Percentiles rank a stretch among this genome's conserved stretches.
Conservation (phyloP, 208 protist genomes). For the Crithidia mellificae region DNA sequence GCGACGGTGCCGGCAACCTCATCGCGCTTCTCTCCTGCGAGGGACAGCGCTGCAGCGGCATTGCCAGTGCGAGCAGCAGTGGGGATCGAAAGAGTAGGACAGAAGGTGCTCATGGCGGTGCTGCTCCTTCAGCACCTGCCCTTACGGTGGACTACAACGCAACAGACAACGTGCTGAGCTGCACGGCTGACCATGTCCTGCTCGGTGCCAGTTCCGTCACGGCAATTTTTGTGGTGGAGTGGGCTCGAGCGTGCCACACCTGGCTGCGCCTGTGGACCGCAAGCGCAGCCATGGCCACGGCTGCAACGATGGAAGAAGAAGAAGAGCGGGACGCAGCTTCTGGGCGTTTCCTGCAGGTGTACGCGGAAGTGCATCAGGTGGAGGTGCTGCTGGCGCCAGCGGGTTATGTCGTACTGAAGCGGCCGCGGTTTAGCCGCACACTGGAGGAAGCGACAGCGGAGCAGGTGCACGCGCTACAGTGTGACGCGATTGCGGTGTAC, state of each 20-base stretch:
- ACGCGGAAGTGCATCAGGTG: not conserved
- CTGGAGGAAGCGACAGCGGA: not conserved
- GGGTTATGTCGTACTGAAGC: conserved; percentile 5
- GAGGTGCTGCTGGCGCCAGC: conserved; percentile 14
- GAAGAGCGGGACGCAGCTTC: not conserved
- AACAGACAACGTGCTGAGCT: not conserved
- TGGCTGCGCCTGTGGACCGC: conserved; percentile 6
- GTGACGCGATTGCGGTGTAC: not conserved
- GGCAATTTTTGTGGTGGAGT: conserved; percentile 9
- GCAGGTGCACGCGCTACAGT: not conserved
- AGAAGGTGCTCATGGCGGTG: no score
- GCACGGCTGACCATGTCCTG: not conserved
- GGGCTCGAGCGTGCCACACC: not conserved
- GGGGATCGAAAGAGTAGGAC: no score
- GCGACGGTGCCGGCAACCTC: conserved; percentile 16
- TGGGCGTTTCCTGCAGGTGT: not conserved
- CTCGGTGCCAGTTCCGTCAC: conserved; percentile 1
- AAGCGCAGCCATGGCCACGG: not conserved
- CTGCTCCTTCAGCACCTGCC: not conserved
- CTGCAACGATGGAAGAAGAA: not conserved
- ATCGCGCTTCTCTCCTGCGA: not conserved
- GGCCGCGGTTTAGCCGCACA: not conserved
- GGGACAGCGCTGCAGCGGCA: not conserved
- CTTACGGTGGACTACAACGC: conserved; percentile 16
- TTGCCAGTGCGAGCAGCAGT: no score